phyloP scores from a whole-genome alignment of 768 basidiomycete species.

The Boletus insuetus region DNA sequence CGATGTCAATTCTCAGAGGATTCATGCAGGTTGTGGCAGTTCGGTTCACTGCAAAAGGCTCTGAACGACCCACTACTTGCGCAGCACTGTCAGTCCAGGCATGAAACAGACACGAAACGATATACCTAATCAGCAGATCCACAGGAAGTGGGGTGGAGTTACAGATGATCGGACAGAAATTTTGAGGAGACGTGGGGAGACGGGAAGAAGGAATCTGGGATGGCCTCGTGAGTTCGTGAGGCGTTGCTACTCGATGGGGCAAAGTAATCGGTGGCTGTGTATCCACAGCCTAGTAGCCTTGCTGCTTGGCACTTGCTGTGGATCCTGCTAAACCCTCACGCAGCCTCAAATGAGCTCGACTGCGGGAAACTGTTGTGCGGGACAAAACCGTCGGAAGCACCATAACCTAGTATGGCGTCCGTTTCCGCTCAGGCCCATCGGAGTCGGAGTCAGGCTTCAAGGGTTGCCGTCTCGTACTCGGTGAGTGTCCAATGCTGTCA shows the following conservation, averaged over 20 bases:
- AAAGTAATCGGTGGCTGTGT: constrained; percentile 25
- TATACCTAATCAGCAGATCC: constrained; percentile 9
- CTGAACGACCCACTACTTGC: background rate
- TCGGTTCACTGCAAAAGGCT: background rate
- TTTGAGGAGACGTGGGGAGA: constrained; percentile 9
- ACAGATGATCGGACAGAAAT: constrained; percentile 2
- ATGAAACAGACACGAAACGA: background rate
- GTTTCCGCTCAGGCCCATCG: too few species aligned
- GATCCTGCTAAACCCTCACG: too few species aligned
- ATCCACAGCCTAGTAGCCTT: background rate
- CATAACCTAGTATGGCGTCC: too few species aligned
- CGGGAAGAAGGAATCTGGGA: constrained; percentile 13
- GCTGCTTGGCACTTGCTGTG: too few species aligned
- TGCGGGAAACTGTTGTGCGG: background rate
- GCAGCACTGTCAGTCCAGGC: background rate
- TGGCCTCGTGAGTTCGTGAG: constrained; percentile 1
- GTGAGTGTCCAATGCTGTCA: too few species aligned
- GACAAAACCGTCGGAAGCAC: too few species aligned
- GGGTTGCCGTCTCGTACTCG: too few species aligned
- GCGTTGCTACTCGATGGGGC: constrained; percentile 1
- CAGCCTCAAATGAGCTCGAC: too few species aligned
- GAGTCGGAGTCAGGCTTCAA: too few species aligned
- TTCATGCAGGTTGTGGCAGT: constrained; percentile 7
- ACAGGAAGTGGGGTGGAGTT: constrained; percentile 17
- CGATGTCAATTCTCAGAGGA: background rate